A percentile compares a stretch with the other conserved stretches of the same genome.
phyloP scores from a whole-genome alignment of 306 rosid genomes.

The Luffa acutangula region DNA sequence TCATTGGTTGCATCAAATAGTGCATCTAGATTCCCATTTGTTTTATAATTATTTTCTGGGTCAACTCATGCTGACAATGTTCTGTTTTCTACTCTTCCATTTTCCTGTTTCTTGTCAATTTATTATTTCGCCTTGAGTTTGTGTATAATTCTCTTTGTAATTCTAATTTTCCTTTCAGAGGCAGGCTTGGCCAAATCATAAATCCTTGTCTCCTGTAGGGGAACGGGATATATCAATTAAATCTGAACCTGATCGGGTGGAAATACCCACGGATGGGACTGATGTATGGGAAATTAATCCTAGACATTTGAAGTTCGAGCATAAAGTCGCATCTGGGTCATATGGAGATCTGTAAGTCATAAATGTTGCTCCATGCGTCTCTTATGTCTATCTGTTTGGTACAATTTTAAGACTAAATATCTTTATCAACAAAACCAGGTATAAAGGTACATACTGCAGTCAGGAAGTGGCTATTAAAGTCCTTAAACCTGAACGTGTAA shows the following conservation, averaged over 20 bases:
- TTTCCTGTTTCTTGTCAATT: not conserved
- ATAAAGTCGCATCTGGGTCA: slow-evolving; percentile 84
- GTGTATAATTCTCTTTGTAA: slow-evolving; percentile 14
- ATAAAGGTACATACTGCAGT: slow-evolving; percentile 79
- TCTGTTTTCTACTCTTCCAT: not conserved
- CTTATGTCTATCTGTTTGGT: not conserved
- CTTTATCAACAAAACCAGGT: slow-evolving; percentile 36
- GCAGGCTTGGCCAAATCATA: slow-evolving; percentile 39
- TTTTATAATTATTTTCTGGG: not conserved
- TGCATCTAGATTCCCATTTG: not conserved
- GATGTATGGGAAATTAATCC: slow-evolving; percentile 98
- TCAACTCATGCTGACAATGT: not conserved
- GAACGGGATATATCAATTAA: slow-evolving; percentile 40
- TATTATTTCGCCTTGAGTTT: slow-evolving; percentile 8
- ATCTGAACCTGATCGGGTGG: slow-evolving; percentile 45
- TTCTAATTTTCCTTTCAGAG: slow-evolving; percentile 34
- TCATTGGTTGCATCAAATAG: slow-evolving; percentile 1
- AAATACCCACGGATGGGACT: slow-evolving; percentile 78
- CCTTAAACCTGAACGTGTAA: slow-evolving; percentile 78
- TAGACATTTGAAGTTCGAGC: slow-evolving; percentile 59
- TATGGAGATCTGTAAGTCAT: slow-evolving; percentile 86
- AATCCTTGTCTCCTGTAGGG: slow-evolving; percentile 33
- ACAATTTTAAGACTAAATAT: not conserved
- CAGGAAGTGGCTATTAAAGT: slow-evolving; percentile 97
- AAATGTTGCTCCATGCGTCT: not conserved